phyloP scores from a whole-genome alignment of 345 rosid species.

The Turritis glabra region DNA sequence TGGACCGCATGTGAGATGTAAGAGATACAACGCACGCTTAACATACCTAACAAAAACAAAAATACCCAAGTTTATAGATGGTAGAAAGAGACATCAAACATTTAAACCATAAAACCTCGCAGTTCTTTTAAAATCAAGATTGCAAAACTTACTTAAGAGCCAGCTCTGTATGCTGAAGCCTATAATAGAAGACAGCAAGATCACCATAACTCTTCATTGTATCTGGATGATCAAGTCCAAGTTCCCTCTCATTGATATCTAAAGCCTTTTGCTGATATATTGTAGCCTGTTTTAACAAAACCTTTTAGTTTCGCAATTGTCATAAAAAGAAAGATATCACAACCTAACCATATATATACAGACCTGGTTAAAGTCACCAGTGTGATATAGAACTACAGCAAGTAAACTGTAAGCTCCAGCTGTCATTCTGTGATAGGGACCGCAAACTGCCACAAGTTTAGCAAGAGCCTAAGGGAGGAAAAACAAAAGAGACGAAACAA shows the following conservation, averaged over 20 bases:
- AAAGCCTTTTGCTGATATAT: conserved; percentile 98
- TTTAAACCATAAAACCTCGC: conserved; percentile 11
- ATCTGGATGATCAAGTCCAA: conserved; percentile 99
- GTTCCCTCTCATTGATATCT: conserved; percentile 99
- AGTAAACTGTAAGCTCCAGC: conserved; percentile 99
- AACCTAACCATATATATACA: conserved; percentile 27
- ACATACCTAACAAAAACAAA: conserved; percentile 69
- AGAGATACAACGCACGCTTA: conserved; percentile 93
- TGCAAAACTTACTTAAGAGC: conserved; percentile 83
- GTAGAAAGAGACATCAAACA: conserved; percentile 10
- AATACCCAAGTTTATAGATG: conserved; percentile 3
- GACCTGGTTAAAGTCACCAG: conserved; percentile 99
- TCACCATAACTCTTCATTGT: conserved; percentile 99
- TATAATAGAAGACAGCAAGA: conserved; percentile 98
- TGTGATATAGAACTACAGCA: conserved; percentile 96
- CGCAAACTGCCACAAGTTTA: conserved; percentile 96
- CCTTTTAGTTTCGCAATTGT: conserved; percentile 26
- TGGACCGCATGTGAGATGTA: conserved; percentile 97
- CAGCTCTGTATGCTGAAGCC: conserved; percentile 97
- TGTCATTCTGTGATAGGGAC: conserved; percentile 98
- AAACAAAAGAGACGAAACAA: conserved; percentile 17
- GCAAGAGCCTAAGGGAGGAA: conserved; percentile 75
- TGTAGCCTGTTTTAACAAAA: conserved; percentile 68
- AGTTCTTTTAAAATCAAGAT: conserved; percentile 18
- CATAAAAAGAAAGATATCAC: conserved; percentile 13